These are phyloP conservation scores for Kalmanozyma brasiliensis DNA, from an alignment of 1,284 basidiomycete genomes.

Conservation along the genomic window DNA sequence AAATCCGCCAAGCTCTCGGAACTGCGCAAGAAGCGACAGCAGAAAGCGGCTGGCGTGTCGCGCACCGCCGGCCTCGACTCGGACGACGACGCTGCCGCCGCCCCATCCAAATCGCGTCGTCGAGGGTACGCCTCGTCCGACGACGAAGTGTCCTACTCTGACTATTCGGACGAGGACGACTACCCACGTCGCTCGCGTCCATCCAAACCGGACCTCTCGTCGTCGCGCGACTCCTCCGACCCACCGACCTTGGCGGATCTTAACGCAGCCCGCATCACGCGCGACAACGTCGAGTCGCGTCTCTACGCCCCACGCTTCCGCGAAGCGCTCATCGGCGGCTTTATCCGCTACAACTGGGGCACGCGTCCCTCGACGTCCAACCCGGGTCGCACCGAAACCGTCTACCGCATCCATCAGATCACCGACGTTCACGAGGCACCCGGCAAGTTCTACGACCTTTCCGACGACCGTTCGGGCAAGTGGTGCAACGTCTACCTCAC, in stretches of 20 bases:
- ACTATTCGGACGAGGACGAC: conserved; percentile 57
- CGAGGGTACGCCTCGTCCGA: conserved; percentile 14
- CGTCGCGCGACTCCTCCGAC: conserved; percentile 68
- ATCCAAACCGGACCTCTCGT: background rate
- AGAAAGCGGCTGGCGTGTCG: conserved; percentile 44
- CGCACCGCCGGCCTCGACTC: conserved; percentile 8
- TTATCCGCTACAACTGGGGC: conserved; percentile 54
- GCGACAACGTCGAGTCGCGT: conserved; percentile 76
- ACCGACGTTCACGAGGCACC: conserved; percentile 72
- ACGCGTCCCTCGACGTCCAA: conserved; percentile 70
- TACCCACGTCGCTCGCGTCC: conserved; percentile 4
- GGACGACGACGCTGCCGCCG: conserved; percentile 33
- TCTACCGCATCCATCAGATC: conserved; percentile 86
- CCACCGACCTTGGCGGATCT: conserved; percentile 74
- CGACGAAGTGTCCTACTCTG: conserved; percentile 15
- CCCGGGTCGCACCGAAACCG: conserved; percentile 71
- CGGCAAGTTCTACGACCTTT: conserved; percentile 79
- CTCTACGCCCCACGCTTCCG: conserved; percentile 80
- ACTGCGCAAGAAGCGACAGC: conserved; percentile 49
- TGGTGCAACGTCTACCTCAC: conserved; percentile 56
- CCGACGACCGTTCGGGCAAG: conserved; percentile 68
- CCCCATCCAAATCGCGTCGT: conserved; percentile 9
- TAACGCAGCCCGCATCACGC: conserved; percentile 74
- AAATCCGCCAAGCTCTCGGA: conserved; percentile 57
- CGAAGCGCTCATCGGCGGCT: conserved; percentile 78